These are phyloP conservation scores for Clitocybe nebularis DNA, from an alignment of 1,284 basidiomycete genomes.

Conservation along the genomic window DNA sequence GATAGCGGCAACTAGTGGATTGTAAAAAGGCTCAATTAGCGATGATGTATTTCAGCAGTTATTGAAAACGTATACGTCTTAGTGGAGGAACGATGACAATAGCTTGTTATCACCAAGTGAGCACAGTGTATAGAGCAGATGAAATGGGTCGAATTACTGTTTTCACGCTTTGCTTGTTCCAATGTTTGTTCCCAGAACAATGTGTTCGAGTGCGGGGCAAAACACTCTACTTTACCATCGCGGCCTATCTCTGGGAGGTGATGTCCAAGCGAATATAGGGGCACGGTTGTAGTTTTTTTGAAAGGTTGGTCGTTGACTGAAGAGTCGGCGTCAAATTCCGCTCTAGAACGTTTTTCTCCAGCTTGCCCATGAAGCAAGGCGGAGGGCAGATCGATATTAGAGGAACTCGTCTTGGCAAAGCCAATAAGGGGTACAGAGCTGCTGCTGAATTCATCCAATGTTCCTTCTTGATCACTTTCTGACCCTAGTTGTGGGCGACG, in stretches of 20 bases:
- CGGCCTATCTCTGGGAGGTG: constrained; percentile 27
- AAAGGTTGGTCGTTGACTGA: constrained; percentile 16
- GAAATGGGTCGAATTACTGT: constrained; percentile 28
- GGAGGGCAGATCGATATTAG: constrained; percentile 21
- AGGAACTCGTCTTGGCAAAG: constrained; percentile 29
- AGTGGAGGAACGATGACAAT: constrained; percentile 27
- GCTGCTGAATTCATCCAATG: constrained; percentile 28
- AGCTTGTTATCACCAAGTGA: constrained; percentile 1
- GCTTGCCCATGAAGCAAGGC: constrained; percentile 14
- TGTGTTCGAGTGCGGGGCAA: constrained; percentile 14
- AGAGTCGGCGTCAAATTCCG: constrained; percentile 3
- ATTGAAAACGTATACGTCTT: constrained; percentile 20
- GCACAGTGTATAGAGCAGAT: constrained; percentile 1
- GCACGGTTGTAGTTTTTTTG: constrained; percentile 19
- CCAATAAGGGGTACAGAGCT: constrained; percentile 25
- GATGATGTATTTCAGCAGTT: no score
- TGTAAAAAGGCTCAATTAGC: background rate
- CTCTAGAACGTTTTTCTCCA: constrained; percentile 7
- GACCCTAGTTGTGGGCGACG: constrained; percentile 12
- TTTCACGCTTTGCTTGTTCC: constrained; percentile 26
- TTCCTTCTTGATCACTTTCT: constrained; percentile 24
- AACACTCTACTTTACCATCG: constrained; percentile 17
- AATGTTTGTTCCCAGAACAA: constrained; percentile 23
- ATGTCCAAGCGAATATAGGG: constrained; percentile 22
- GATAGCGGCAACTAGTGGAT: constrained; percentile 16